Evolutionary conservation across 352 stramenopile species (phyloP).

Genomic region (Pythium rishiriense): DNA sequence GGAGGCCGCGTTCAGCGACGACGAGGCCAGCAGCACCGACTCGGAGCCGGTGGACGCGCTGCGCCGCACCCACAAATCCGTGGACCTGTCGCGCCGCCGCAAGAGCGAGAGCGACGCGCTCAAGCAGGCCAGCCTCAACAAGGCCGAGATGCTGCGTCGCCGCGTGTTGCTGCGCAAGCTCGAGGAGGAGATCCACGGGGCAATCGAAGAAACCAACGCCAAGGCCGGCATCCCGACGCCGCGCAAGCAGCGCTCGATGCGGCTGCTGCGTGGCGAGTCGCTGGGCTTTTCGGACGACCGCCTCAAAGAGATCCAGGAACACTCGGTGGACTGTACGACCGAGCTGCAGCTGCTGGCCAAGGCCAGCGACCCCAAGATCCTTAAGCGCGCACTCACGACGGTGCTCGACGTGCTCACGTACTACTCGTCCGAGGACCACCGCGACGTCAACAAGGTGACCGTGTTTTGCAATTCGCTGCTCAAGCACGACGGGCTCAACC

Average conservation of each 20-base stretch:
- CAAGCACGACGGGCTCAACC: constrained; percentile 69
- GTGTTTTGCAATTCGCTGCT: constrained; percentile 84
- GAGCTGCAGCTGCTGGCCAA: constrained; percentile 54
- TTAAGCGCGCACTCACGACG: constrained; percentile 57
- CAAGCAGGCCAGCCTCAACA: constrained; percentile 47
- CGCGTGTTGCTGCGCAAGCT: constrained; percentile 67
- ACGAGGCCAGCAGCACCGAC: constrained; percentile 30
- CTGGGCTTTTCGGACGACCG: constrained; percentile 48
- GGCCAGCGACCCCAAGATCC: constrained; percentile 6
- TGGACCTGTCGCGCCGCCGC: constrained; percentile 45
- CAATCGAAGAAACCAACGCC: constrained; percentile 55
- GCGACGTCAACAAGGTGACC: constrained; percentile 79
- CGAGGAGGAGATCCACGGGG: constrained; percentile 71
- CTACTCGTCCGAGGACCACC: constrained; percentile 66
- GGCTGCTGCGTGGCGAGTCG: constrained; percentile 28
- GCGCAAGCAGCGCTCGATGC: constrained; percentile 14
- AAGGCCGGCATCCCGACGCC: constrained; percentile 5
- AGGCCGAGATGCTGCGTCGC: constrained; percentile 62
- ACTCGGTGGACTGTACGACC: constrained; percentile 56
- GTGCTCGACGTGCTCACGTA: constrained; percentile 73
- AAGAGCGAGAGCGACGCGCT: constrained; percentile 76
- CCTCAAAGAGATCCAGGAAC: constrained; percentile 54
- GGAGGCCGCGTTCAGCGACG: constrained; percentile 26
- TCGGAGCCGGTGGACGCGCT: constrained; percentile 24
- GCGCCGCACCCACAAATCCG: constrained; percentile 8